Evolutionary conservation across 2,329 filamentous ascomycete species (phyloP).

Genomic region (Cercospora berteroae): DNA sequence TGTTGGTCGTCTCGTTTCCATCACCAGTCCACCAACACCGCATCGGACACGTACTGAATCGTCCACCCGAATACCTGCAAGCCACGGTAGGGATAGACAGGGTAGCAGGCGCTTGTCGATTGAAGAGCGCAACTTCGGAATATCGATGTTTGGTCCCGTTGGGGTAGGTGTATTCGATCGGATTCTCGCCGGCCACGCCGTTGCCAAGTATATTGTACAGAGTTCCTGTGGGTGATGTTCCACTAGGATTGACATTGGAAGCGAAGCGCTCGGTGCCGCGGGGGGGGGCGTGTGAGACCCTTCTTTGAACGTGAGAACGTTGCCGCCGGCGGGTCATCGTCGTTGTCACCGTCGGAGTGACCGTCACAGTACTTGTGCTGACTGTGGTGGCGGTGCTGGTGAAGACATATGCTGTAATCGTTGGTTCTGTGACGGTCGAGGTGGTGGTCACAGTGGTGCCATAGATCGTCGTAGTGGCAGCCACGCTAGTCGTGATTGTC

Average conservation of each 20-base stretch:
- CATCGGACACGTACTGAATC: background rate
- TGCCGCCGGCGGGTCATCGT: background rate
- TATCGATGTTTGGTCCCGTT: background rate
- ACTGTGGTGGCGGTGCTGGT: background rate
- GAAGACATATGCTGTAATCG: background rate
- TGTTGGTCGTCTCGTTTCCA: background rate
- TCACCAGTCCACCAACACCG: background rate
- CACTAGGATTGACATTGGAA: background rate
- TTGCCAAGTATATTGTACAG: background rate
- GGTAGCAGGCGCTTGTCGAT: background rate
- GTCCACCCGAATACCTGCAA: background rate
- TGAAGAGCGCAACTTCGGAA: background rate
- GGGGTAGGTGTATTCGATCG: background rate
- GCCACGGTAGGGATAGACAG: background rate
- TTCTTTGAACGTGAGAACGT: background rate
- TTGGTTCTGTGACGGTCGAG: background rate
- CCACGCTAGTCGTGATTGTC: background rate
- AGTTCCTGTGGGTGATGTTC: background rate
- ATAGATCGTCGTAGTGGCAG: background rate
- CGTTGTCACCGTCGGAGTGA: background rate
- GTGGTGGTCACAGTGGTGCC: background rate
- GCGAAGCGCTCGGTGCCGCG: background rate
- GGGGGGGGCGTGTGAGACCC: too few relatives aligned
- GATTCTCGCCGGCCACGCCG: background rate
- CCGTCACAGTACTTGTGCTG: background rate